Conservation (phyloP, 1,284 basidiomycete species). For the Malassezia equina region DNA sequence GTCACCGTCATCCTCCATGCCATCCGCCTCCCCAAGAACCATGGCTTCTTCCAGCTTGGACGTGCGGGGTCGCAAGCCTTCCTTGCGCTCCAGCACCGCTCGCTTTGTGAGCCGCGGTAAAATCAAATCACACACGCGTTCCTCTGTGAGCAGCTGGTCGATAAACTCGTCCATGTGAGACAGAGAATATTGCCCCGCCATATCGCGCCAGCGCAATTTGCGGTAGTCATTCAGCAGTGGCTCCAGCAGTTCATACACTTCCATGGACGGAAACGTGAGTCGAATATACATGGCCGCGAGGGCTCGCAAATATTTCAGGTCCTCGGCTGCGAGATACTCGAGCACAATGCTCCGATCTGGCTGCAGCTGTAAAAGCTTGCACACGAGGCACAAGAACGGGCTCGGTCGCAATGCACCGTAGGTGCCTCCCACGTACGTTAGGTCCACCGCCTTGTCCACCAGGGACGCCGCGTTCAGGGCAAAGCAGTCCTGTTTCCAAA, state of each 20-base stretch:
- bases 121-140: conserved; percentile 92
- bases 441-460: conserved; percentile 79
- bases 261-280: conserved; percentile 77
- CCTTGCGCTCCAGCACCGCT: conserved; percentile 76
- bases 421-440: conserved; percentile 74
- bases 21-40: conserved; percentile 45
- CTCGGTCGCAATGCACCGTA: conserved; percentile 32
- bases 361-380: conserved; percentile 92
- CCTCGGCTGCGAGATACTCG: conserved; percentile 76
- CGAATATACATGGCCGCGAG: conserved; percentile 88
- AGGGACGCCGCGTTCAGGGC: conserved; percentile 66
- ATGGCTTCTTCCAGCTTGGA: conserved; percentile 71
- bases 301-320: conserved; percentile 97
- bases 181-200: conserved; percentile 60
- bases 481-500: conserved; percentile 71
- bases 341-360: conserved; percentile 91
- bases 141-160: conserved; percentile 71
- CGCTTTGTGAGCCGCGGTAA: conserved; percentile 79
- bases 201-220: conserved; percentile 71
- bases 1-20: background rate
- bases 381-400: conserved; percentile 67
- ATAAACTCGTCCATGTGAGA: conserved; percentile 88
- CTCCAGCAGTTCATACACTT: conserved; percentile 86
- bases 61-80: conserved; percentile 59
- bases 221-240: conserved; percentile 85